Base-by-base conservation (phyloP, 805 yeast species). In the Nakazawaea siamensis region DNA sequence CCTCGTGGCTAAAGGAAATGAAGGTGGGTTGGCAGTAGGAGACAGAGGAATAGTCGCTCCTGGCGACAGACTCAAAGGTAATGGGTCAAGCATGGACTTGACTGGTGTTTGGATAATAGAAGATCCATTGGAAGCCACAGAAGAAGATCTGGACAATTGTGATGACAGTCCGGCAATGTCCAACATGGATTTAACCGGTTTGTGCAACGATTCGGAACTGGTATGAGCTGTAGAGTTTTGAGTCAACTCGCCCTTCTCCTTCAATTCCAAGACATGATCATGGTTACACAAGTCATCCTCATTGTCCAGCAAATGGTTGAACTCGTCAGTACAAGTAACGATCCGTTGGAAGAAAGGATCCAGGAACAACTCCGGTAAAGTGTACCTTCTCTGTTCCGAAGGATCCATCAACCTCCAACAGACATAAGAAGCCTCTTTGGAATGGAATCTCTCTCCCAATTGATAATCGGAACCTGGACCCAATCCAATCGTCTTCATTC, bases 371-470 rank as follows among this genome's bases (percentile, higher is more conserved):
- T 66, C 63, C 1, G 67, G 62, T 42, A 82, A 47, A 13, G 68
- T 63, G 49, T 75, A 74, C 42, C 94, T 62, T 6, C 70, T 61
- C 2, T 46, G 48, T 0, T 69, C 61, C 17, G 72, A 59, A 3
- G 86, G 85, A 48, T 81, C 87, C 46, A 80, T 72, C 34, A 82
- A 55, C 51, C 81, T 71, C 86, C 88, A 80, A 7, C 84, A 76
- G 5, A 67, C 75, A 47, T 92, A 65, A 1, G 87, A 73, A 17
- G 80, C 76, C 10, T 78, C 78, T 1, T 70, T 52, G 28, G 69
- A 66, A 21, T 68, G 69, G 54, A 70, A 76, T 40, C 66, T 75
- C 37, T 73, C 68, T 0, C 86, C 87, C 65, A 73, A 73, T 46
- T 71, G 74, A 53, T 75, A 80, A 48, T 83, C 92, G 4, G 70